Evolutionary conservation across 768 basidiomycete species (phyloP).

Genomic region (Tylopilus sp.): DNA sequence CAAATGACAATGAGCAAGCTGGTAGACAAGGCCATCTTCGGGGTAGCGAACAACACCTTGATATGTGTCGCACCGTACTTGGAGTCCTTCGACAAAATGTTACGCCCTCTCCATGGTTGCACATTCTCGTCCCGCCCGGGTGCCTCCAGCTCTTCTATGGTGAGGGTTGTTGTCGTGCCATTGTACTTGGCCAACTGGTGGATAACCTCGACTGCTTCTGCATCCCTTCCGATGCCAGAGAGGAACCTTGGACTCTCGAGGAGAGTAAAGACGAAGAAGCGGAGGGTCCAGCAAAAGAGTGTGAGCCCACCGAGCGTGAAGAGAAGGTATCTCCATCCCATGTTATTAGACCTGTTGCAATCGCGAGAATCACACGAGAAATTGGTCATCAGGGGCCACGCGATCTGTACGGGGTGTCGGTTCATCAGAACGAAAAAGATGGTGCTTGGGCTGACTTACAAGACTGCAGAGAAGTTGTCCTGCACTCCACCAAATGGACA

Average conservation of each 20-base stretch:
- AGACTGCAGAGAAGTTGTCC: conserved; percentile 52
- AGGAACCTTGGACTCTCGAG: conserved; percentile 59
- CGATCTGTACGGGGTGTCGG: conserved; percentile 35
- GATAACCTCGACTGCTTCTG: conserved; percentile 46
- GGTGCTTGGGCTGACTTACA: conserved; percentile 24
- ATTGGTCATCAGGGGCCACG: conserved; percentile 58
- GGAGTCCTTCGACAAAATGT: conserved; percentile 40
- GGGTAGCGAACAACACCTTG: conserved; percentile 58
- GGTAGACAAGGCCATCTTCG: conserved; percentile 64
- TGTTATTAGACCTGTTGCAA: conserved; percentile 46
- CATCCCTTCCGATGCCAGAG: conserved; percentile 50
- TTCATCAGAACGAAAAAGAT: not conserved
- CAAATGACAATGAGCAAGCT: conserved; percentile 48
- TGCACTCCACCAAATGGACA: conserved; percentile 59
- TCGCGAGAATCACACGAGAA: conserved; percentile 43
- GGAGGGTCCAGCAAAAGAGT: conserved; percentile 49
- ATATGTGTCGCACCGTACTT: conserved; percentile 44
- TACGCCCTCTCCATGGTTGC: conserved; percentile 14
- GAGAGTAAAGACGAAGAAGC: conserved; percentile 51
- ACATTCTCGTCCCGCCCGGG: conserved; percentile 20
- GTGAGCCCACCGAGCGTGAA: conserved; percentile 52
- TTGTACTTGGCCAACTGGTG: conserved; percentile 51
- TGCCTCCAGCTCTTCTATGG: conserved; percentile 41
- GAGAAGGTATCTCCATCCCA: conserved; percentile 64
- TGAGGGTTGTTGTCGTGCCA: conserved; percentile 39